Base-by-base conservation (phyloP, 1,284 basidiomycete species). In the Cryptococcus sp. region DNA sequence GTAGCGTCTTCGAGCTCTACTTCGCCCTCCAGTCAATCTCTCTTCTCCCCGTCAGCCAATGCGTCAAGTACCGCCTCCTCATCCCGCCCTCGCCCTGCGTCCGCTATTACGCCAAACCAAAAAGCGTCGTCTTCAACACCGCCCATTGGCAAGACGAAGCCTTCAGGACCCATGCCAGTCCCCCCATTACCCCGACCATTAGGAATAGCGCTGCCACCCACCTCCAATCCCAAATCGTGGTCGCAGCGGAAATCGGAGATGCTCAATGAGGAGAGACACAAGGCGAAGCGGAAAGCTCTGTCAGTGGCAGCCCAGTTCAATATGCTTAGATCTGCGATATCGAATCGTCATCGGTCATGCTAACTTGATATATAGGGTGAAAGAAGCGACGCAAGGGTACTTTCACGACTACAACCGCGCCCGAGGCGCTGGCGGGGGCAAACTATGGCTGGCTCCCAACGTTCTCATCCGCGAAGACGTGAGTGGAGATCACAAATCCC, bases 391-490 rank as follows among this genome's bases (percentile, higher is more conserved):
- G 16, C 88, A 88, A 69, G 93, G 93, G 0, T 96, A 98, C 77
- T 98, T 93, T 71, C 84, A 90, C 65, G 95, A 98, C 73, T 83
- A 90, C 57, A 91, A 92, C 70, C 86, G 87, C 66, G 88, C 91
- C 17, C 82, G 88, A 53, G 84, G 84, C 41, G 70, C 66, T 17
- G 70, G 69, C 23, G 93, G 93, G 8, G 95, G 95, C 20, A 99
- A 99, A 81, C 89, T 90, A 11, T 99, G 93, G 93, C 85, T 94
- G 55, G 93, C 91, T 15, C 94, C 94, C 0, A 86, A 84, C 23
- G 90, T 91, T 13, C 82, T 97, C 62, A 93, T 98, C 68, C 85
- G 87, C 25, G 89, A 92, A 79, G 90, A 94, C 68, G 93, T 94
- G 69, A 69, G 89, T 84, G 10, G 6, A 35, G 17, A 11, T 10